Evolutionary conservation across 2,329 filamentous ascomycete genomes (phyloP), one percentile per base, ranked within the genome.

Genomic region (Apiospora sp.): DNA sequence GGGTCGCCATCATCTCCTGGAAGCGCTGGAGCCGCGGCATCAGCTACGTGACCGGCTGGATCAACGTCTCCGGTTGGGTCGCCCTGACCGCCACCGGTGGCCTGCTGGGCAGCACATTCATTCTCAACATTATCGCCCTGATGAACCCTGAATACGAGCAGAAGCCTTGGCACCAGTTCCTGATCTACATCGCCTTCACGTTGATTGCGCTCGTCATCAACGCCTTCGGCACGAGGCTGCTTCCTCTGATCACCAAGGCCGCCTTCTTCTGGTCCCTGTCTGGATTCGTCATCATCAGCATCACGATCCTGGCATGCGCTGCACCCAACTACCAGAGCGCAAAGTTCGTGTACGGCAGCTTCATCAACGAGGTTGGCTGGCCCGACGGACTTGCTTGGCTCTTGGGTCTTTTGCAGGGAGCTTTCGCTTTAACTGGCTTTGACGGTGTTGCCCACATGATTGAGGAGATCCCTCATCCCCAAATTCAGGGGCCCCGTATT

Each of bases 1-100:
- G 92, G 92, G 92, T 91, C 3, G 91, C 92, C 71, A 83, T 90
- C 69, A 83, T 94, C 74, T 86, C 88, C 44, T 91, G 90, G 85
- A 85, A 87, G 73, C 83, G 82, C 71, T 92, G 87, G 85, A 88
- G 89, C 24, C 89, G 90, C 0, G 83, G 90, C 43, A 86, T 93
- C 14, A 92, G 90, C 67, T 94, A 92, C 84, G 88, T 91, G 67
- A 93, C 92, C 0, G 92, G 92, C 41, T 94, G 92, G 92, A 93
- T 91, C 80, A 92, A 91, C 76, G 88, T 91, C 49, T 90, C 90
- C n/a, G 92, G 91, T 22, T 94, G 92, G 91, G 90, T 93, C 44
- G 89, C 90, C 13, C 82, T 94, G 71, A 91, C 90, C 5, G 92
- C 92, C 10, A 92, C 91, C 0, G 92, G 89, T 22, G 91, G 91